Evolutionary conservation across 768 basidiomycete genomes (phyloP).

Genomic region (Leccinum subgranulosum): DNA sequence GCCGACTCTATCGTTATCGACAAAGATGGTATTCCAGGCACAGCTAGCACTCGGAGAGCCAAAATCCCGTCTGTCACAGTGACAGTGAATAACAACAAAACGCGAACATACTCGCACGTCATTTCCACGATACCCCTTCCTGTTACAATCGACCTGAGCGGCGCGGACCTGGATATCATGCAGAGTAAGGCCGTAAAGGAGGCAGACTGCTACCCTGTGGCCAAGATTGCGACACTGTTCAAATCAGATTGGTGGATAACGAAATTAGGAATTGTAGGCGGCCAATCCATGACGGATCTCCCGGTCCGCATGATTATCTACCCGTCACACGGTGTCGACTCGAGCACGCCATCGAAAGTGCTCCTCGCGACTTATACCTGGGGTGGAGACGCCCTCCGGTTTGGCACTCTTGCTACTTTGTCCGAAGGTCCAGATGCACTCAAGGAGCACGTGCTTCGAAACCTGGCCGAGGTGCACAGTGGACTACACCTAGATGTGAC

Average conservation of each 20-base stretch:
- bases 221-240: constrained; percentile 9
- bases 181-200: constrained; percentile 8
- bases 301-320: constrained; percentile 7
- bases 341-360: constrained; percentile 8
- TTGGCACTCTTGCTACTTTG: not conserved
- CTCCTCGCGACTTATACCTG: constrained; percentile 3
- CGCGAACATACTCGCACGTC: constrained; percentile 8
- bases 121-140: constrained; percentile 7
- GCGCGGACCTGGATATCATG: constrained; percentile 3
- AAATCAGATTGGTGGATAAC: constrained; percentile 14
- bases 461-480: not conserved
- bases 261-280: constrained; percentile 9
- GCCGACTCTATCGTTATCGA: not conserved
- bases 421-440: not conserved
- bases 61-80: constrained; percentile 3
- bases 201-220: not conserved
- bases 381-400: not conserved
- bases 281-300: constrained; percentile 12
- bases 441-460: constrained; percentile 4
- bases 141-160: constrained; percentile 2
- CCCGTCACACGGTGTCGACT: constrained; percentile 7
- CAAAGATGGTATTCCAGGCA: not conserved
- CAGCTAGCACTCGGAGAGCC: not conserved
- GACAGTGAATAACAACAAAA: constrained; percentile 3
- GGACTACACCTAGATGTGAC: constrained; percentile 2